These are phyloP conservation scores for Acer campestre DNA, from an alignment of 345 rosid genomes.

Conservation along the genomic window DNA sequence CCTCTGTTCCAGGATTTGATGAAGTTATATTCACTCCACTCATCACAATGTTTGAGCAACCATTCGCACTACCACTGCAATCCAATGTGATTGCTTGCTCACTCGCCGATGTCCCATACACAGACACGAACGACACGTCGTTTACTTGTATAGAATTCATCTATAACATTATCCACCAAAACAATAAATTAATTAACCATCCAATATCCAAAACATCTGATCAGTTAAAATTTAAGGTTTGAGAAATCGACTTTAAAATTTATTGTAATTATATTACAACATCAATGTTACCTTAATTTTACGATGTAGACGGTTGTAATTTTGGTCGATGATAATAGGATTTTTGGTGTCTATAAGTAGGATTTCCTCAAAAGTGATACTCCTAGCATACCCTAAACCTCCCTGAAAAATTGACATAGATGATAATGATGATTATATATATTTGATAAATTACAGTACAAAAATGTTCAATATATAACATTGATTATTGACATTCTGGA, in stretches of 20 bases:
- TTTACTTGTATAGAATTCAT: too few species aligned
- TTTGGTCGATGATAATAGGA: too few species aligned
- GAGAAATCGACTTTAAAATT: too few species aligned
- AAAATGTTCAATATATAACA: too few species aligned
- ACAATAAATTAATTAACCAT: too few species aligned
- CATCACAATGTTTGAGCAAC: constrained; percentile 28
- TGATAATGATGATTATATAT: background rate
- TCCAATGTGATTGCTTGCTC: constrained; percentile 31
- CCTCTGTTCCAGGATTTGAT: constrained; percentile 7
- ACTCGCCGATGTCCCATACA: constrained; percentile 28
- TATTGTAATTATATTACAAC: too few species aligned
- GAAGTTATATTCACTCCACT: constrained; percentile 20
- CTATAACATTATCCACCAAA: too few species aligned
- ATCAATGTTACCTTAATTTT: too few species aligned
- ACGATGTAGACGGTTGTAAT: too few species aligned
- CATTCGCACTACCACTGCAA: constrained; percentile 18
- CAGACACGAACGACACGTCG: background rate
- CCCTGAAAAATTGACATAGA: constrained; percentile 15
- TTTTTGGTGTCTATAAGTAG: too few species aligned
- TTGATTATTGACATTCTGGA: background rate
- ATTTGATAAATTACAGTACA: background rate
- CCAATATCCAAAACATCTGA: too few species aligned
- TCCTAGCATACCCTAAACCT: constrained; percentile 32
- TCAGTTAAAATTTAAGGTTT: too few species aligned
- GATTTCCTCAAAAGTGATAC: background rate